Conservation (phyloP, 2,329 filamentous ascomycete genomes). For the Talaromyces sp. region DNA sequence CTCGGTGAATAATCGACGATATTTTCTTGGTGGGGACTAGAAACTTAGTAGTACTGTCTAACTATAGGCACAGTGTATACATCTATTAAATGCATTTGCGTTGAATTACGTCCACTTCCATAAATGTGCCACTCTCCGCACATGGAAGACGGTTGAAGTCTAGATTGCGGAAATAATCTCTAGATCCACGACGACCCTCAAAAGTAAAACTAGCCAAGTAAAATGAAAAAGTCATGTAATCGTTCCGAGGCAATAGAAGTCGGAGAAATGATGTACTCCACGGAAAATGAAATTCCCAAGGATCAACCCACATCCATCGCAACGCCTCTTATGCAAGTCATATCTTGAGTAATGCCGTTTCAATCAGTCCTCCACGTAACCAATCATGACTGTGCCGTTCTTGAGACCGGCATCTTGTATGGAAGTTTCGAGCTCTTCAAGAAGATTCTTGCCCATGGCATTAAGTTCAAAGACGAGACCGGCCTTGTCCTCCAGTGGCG, state of each 20-base stretch:
- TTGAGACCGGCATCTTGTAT: constrained; percentile 81
- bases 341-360: background rate
- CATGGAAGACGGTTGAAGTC: background rate
- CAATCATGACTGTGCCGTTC: constrained; percentile 93
- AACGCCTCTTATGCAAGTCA: constrained; percentile 12
- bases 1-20: background rate
- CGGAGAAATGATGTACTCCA: background rate
- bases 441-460: constrained; percentile 78
- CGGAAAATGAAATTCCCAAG: background rate
- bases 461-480: constrained; percentile 82
- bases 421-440: constrained; percentile 66
- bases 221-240: background rate
- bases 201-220: constrained; percentile 1
- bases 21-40: background rate
- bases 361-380: constrained; percentile 57
- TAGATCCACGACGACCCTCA: background rate
- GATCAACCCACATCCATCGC: constrained; percentile 1
- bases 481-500: constrained; percentile 73
- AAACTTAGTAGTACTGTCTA: background rate
- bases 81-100: background rate
- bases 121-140: background rate
- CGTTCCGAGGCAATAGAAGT: background rate
- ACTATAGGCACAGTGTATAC: background rate
- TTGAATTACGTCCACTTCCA: background rate
- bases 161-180: background rate